Base-by-base conservation (phyloP, 1,284 basidiomycete species). In the Mycena citricolor region DNA sequence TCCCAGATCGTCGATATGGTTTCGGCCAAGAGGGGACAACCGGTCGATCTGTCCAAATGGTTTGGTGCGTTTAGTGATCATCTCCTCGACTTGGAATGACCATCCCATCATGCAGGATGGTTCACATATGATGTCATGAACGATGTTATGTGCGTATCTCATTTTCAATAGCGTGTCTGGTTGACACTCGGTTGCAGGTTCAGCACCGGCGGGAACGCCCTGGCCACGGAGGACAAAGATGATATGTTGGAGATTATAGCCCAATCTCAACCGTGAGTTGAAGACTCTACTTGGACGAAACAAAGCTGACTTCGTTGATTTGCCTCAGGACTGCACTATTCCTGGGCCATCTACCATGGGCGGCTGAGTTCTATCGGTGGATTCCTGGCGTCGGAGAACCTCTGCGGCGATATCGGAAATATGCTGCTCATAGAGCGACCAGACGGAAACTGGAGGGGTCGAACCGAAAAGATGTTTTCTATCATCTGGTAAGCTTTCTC, bases 51-150 rank as follows among this genome's bases (percentile, higher is more conserved):
- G 37, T 39, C 42, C 8, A 21, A 40, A 13, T 49, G 41, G 42
- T 22, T 49, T 12, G 47, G 32, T 19, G n/a, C 25, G 36, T 10
- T 41, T 44, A 22, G 44, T 39, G 42, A 40, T 14, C 14, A 42
- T 36, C 7, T 22, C 20, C n/a, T 5, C n/a, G n/a, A 17, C n/a
- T n/a, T n/a, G n/a, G n/a, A n/a, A n/a, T n/a, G n/a, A n/a, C n/a
- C n/a, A n/a, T n/a, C n/a, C n/a, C n/a, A n/a, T n/a, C n/a, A n/a
- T n/a, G n/a, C n/a, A n/a, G n/a, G n/a, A n/a, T n/a, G n/a, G n/a
- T n/a, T n/a, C n/a, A n/a, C n/a, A n/a, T n/a, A n/a, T n/a, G n/a
- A 69, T 46, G 60, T 67, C 42, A 66, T 66, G 63, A 60, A 62
- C 14, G 64, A 64, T 49, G 64, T 69, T 57, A n/a, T n/a, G n/a